phyloP scores from a whole-genome alignment of 116 monocot genomes.

The Posidonia oceanica region DNA sequence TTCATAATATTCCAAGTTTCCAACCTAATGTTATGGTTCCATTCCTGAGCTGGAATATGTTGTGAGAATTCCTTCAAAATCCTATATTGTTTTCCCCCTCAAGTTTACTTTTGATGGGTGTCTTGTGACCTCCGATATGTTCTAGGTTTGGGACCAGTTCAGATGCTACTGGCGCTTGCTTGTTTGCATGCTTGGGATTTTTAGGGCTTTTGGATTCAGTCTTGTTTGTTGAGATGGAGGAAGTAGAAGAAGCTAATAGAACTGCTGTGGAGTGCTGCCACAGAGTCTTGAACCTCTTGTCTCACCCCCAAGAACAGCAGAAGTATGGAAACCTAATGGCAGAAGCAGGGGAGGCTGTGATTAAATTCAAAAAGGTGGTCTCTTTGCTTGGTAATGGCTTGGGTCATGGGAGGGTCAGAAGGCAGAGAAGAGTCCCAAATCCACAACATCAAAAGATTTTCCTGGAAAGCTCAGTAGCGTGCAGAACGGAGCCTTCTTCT shows the following conservation, averaged over 20 bases:
- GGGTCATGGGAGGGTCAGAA: constrained; percentile 68
- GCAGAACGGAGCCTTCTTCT: constrained; percentile 5
- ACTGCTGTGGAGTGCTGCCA: constrained; percentile 63
- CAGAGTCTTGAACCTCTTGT: constrained; percentile 50
- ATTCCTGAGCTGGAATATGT: neutral
- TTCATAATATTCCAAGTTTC: neutral
- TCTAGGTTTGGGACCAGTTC: neutral
- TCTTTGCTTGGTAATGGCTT: constrained; percentile 46
- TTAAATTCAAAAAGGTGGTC: constrained; percentile 60
- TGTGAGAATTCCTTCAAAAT: neutral
- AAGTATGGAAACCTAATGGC: constrained; percentile 29
- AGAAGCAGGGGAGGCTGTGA: constrained; percentile 65
- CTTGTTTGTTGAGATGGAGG: constrained; percentile 41
- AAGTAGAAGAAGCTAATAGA: constrained; percentile 65
- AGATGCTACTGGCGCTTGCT: constrained; percentile 3
- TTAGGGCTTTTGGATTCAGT: constrained; percentile 7
- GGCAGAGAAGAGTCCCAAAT: constrained; percentile 22
- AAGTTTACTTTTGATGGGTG: neutral
- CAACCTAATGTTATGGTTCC: neutral
- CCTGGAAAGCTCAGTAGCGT: constrained; percentile 26
- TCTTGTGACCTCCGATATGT: neutral
- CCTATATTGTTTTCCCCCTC: neutral
- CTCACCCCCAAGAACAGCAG: constrained; percentile 35
- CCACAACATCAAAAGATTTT: constrained; percentile 40
- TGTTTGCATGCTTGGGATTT: constrained; percentile 6